phyloP scores from a whole-genome alignment of 306 rosid genomes.

The Prunus kanzakura region DNA sequence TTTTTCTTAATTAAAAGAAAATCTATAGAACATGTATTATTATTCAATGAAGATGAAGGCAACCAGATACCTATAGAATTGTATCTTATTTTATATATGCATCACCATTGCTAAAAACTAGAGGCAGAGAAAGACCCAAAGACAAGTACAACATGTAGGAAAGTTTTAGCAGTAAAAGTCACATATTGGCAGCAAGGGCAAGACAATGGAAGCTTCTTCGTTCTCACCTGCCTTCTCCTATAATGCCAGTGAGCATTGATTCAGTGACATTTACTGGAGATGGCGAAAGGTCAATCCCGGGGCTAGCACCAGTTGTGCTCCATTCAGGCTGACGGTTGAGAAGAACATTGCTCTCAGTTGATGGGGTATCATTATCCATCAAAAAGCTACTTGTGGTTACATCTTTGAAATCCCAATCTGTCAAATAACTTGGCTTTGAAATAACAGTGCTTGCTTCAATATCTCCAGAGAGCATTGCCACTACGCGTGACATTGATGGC shows the following conservation, averaged over 20 bases:
- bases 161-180: background rate
- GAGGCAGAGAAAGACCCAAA: background rate
- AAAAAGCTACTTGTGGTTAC: slow-evolving; percentile 14
- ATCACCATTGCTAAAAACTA: background rate
- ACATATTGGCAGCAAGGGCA: background rate
- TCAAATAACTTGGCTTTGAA: slow-evolving; percentile 28
- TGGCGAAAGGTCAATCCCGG: background rate
- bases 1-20: background rate
- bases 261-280: slow-evolving; percentile 9
- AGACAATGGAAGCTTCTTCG: background rate
- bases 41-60: no score
- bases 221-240: slow-evolving; percentile 23
- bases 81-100: background rate
- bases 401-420: slow-evolving; percentile 23
- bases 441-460: slow-evolving; percentile 8
- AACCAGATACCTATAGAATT: background rate
- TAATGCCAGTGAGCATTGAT: background rate
- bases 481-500: slow-evolving; percentile 32
- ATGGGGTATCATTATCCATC: background rate
- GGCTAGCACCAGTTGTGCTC: background rate
- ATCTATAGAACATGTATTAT: background rate
- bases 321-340: background rate
- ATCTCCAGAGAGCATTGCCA: slow-evolving; percentile 26
- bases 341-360: background rate
- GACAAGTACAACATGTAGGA: background rate